Conservation (phyloP, 2,329 filamentous ascomycete genomes). For the Colletotrichum sp. region DNA sequence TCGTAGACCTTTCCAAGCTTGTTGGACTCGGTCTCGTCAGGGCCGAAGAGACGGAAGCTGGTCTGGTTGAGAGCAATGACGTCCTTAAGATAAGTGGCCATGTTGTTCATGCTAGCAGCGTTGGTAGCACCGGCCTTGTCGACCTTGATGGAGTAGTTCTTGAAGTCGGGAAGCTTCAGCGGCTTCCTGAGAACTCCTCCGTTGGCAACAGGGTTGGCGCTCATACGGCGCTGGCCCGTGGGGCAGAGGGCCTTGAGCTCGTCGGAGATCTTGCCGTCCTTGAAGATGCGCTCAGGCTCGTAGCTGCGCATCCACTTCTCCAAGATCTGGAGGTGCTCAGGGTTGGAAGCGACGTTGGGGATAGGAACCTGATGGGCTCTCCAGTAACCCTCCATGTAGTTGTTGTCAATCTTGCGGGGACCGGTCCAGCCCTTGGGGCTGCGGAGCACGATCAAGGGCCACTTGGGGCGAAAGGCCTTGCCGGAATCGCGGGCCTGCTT, state of each 20-base stretch:
- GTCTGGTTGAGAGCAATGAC: constrained; percentile 67
- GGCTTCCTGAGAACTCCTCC: constrained; percentile 72
- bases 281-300: constrained; percentile 74
- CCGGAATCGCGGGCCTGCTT: constrained; percentile 74
- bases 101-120: constrained; percentile 71
- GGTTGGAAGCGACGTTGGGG: constrained; percentile 70
- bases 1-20: constrained; percentile 76
- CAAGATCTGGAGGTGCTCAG: constrained; percentile 68
- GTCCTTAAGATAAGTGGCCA: constrained; percentile 71
- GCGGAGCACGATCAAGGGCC: constrained; percentile 81
- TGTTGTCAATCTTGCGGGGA: constrained; percentile 72
- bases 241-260: constrained; percentile 71
- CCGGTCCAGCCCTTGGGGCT: constrained; percentile 83
- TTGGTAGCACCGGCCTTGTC: constrained; percentile 62
- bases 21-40: constrained; percentile 83
- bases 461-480: constrained; percentile 72
- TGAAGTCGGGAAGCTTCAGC: constrained; percentile 73
- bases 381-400: constrained; percentile 80
- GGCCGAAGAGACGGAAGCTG: constrained; percentile 78
- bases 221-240: constrained; percentile 71
- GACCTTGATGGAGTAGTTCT: constrained; percentile 67
- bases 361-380: constrained; percentile 80
- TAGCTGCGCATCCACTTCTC: constrained; percentile 82
- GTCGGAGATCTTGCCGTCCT: constrained; percentile 65
- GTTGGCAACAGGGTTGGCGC: constrained; percentile 77